Percentiles rank a stretch among this genome's conserved stretches.
Conservation (phyloP, 2,329 filamentous ascomycete species). For the Pestalotiopsis sp. region DNA sequence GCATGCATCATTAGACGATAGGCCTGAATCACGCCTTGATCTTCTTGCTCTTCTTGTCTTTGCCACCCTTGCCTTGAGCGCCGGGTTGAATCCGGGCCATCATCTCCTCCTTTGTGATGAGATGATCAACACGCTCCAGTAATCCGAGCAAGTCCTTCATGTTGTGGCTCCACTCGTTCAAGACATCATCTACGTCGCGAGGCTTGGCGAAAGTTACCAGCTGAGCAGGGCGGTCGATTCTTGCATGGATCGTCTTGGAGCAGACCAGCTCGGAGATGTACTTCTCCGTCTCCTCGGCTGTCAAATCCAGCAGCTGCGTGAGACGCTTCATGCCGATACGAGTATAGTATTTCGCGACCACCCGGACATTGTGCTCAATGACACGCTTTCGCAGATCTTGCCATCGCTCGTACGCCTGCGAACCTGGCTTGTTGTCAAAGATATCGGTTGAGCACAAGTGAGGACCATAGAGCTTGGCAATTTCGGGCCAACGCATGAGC, state of each 20-base stretch:
- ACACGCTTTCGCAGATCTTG: conserved; percentile 95
- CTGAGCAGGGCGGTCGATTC: conserved; percentile 91
- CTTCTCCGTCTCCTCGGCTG: conserved; percentile 96
- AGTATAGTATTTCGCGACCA: conserved; percentile 98
- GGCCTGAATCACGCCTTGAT: conserved; percentile 24
- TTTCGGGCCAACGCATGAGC: conserved; percentile 97
- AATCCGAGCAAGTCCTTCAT: conserved; percentile 91
- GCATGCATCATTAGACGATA: background rate
- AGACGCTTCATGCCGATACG: conserved; percentile 91
- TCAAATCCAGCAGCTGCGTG: conserved; percentile 87
- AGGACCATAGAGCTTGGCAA: conserved; percentile 84
- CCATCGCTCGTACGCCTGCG: conserved; percentile 86
- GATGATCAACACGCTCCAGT: conserved; percentile 89
- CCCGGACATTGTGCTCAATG: conserved; percentile 98
- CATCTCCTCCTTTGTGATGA: conserved; percentile 99
- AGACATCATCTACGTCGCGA: conserved; percentile 88
- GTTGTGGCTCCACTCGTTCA: conserved; percentile 98
- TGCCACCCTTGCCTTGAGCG: conserved; percentile 42
- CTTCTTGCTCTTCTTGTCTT: conserved; percentile 41
- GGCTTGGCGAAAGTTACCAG: conserved; percentile 95
- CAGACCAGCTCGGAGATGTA: conserved; percentile 98
- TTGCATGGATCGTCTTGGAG: conserved; percentile 96
- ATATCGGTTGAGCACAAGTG: conserved; percentile 89
- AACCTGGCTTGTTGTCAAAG: conserved; percentile 70
- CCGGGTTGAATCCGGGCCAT: conserved; percentile 92